Conservation (phyloP, 2,329 filamentous ascomycete species). For the Fusarium newnesense region DNA sequence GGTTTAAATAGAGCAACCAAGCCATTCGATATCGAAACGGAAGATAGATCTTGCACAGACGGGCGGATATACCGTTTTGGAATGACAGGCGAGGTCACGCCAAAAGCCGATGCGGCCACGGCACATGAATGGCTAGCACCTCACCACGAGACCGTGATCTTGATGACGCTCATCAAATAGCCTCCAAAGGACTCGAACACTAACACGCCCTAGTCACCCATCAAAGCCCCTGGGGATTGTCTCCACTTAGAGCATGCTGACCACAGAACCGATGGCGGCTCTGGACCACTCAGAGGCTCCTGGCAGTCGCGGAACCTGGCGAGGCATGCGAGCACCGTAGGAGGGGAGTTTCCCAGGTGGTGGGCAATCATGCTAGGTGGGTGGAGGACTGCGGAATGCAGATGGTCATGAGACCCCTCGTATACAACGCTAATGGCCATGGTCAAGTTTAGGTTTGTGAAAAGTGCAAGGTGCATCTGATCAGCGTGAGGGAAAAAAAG, state of each 20-base stretch:
- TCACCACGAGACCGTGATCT: slow-evolving; percentile 4
- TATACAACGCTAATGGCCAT: slow-evolving; percentile 45
- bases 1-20: slow-evolving; percentile 18
- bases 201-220: slow-evolving; percentile 4
- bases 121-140: slow-evolving; percentile 18
- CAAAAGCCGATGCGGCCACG: slow-evolving; percentile 32
- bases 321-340: slow-evolving; percentile 12
- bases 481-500: slow-evolving; percentile 33
- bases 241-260: slow-evolving; percentile 27
- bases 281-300: slow-evolving; percentile 29
- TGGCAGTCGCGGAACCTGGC: slow-evolving; percentile 28
- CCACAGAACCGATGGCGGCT: slow-evolving; percentile 27
- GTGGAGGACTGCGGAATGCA: slow-evolving; percentile 42
- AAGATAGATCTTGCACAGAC: slow-evolving; percentile 17
- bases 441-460: slow-evolving; percentile 45
- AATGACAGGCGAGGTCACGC: slow-evolving; percentile 20
- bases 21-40: slow-evolving; percentile 5
- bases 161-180: slow-evolving; percentile 26
- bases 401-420: slow-evolving; percentile 45
- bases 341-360: slow-evolving; percentile 35
- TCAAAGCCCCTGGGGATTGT: slow-evolving; percentile 26
- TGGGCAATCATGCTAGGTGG: slow-evolving; percentile 37
- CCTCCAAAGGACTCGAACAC: slow-evolving; percentile 14
- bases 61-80: slow-evolving; percentile 25
- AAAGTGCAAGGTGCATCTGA: slow-evolving; percentile 43